Evolutionary conservation across 1,139 yeast genomes (phyloP).

Genomic region (Lodderomyces orthopsilosis): DNA sequence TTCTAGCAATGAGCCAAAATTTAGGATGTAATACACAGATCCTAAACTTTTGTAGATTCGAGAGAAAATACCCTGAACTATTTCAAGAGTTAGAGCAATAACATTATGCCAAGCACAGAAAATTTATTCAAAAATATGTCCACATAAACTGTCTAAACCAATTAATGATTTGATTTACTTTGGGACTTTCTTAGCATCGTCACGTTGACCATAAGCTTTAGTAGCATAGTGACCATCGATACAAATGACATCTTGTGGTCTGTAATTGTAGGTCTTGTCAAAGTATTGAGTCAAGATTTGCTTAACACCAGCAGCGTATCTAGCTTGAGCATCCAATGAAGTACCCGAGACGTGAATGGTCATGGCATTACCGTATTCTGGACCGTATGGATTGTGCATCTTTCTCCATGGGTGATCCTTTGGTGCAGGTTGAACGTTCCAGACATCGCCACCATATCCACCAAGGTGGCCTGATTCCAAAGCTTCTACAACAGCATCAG

Average conservation of each 20-base stretch:
- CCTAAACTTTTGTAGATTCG: no score
- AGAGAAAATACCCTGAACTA: no score
- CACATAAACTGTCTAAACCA: not conserved
- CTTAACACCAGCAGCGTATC: slow-evolving; percentile 71
- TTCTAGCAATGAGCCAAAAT: no score
- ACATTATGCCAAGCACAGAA: no score
- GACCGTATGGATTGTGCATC: slow-evolving; percentile 63
- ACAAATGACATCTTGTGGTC: slow-evolving; percentile 72
- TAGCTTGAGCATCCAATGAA: slow-evolving; percentile 72
- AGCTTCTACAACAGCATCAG: slow-evolving; percentile 75
- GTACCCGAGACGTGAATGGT: slow-evolving; percentile 83
- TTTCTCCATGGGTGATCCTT: slow-evolving; percentile 73
- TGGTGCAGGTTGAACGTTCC: slow-evolving; percentile 83
- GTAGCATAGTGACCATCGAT: slow-evolving; percentile 73
- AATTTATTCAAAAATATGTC: not conserved
- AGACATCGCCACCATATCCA: slow-evolving; percentile 82
- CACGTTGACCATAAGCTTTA: slow-evolving; percentile 43
- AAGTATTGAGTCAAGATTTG: slow-evolving; percentile 63
- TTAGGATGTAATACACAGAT: no score
- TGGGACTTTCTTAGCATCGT: not conserved
- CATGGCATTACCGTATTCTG: slow-evolving; percentile 69
- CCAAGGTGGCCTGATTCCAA: slow-evolving; percentile 64
- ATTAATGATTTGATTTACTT: not conserved
- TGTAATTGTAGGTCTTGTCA: slow-evolving; percentile 59
- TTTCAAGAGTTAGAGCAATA: no score